phyloP scores from a whole-genome alignment of 352 stramenopile species.

The Aphanomyces euteiches region DNA sequence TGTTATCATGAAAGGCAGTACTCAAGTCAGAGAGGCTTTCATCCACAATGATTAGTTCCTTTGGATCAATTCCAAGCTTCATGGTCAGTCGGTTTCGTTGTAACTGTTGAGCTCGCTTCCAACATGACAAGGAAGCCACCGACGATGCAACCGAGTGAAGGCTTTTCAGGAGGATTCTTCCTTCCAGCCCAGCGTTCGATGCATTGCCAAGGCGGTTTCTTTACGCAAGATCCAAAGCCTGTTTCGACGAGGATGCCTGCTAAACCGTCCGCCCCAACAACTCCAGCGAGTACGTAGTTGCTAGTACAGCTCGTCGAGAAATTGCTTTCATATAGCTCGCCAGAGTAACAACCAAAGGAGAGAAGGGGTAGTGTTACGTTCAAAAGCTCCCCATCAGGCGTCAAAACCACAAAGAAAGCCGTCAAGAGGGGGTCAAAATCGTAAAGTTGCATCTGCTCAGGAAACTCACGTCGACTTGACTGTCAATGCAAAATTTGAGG shows the following conservation, averaged over 20 bases:
- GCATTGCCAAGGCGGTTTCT: constrained; percentile 54
- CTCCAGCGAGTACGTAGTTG: too few relatives aligned
- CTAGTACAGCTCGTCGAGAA: too few relatives aligned
- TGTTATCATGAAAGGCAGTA: constrained; percentile 25
- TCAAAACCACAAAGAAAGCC: too few relatives aligned
- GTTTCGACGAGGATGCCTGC: too few relatives aligned
- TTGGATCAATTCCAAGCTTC: neutral
- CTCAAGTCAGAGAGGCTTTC: constrained; percentile 44
- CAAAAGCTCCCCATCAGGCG: too few relatives aligned
- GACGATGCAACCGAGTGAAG: constrained; percentile 20
- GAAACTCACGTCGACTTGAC: constrained; percentile 29
- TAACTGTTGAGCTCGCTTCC: neutral
- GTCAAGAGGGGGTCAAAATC: neutral
- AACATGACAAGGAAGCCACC: neutral
- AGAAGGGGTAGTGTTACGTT: too few relatives aligned
- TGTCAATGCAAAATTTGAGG: constrained; percentile 52
- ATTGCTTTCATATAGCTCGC: too few relatives aligned
- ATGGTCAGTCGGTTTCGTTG: constrained; percentile 10
- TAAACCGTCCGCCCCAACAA: neutral
- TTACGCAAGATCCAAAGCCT: constrained; percentile 31
- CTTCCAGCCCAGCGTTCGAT: constrained; percentile 51
- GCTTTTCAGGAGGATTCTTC: constrained; percentile 54
- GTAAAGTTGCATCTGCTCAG: neutral
- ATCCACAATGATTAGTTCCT: constrained; percentile 55
- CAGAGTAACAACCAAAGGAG: too few relatives aligned